These are phyloP conservation scores for Hypoxylon sp. DNA, from an alignment of 2,329 filamentous ascomycete species.

Conservation along the genomic window DNA sequence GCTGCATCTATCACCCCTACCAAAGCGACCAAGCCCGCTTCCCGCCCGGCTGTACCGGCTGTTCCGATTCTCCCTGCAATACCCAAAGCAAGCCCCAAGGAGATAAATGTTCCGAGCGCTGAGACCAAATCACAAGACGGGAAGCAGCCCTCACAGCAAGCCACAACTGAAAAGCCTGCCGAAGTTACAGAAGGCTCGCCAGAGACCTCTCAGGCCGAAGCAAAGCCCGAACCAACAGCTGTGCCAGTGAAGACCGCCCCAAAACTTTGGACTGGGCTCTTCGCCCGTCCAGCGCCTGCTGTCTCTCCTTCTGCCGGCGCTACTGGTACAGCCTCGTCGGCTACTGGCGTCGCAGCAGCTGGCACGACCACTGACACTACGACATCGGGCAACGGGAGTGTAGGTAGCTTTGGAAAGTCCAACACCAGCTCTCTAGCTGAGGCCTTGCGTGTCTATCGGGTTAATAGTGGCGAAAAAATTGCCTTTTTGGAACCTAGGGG, in stretches of 20 bases:
- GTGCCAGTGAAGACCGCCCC: slow-evolving; percentile 56
- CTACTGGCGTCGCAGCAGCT: slow-evolving; percentile 43
- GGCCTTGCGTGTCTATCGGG: slow-evolving; percentile 80
- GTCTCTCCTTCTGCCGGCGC: slow-evolving; percentile 46
- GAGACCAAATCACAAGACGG: slow-evolving; percentile 44
- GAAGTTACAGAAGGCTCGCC: slow-evolving; percentile 32
- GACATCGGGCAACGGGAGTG: slow-evolving; percentile 46
- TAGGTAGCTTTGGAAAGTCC: slow-evolving; percentile 60
- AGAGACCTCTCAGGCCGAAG: slow-evolving; percentile 42
- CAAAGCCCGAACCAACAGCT: slow-evolving; percentile 50
- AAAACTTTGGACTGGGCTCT: slow-evolving; percentile 59
- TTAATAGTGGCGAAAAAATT: slow-evolving; percentile 75
- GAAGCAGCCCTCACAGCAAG: slow-evolving; percentile 41
- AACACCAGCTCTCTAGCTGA: slow-evolving; percentile 66
- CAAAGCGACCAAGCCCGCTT: slow-evolving; percentile 52
- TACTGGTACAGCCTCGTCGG: slow-evolving; percentile 49
- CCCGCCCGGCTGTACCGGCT: slow-evolving; percentile 58
- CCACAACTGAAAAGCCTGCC: slow-evolving; percentile 32
- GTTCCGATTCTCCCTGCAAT: slow-evolving; percentile 64
- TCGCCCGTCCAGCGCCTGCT: slow-evolving; percentile 51
- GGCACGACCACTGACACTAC: slow-evolving; percentile 48
- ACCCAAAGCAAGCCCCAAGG: slow-evolving; percentile 59
- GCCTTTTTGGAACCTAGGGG: slow-evolving; percentile 93
- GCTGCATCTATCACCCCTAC: slow-evolving; percentile 49
- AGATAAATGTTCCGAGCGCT: slow-evolving; percentile 45